Conservation (phyloP, 2,329 filamentous ascomycete species). For the Exophiala lecanii-corni region DNA sequence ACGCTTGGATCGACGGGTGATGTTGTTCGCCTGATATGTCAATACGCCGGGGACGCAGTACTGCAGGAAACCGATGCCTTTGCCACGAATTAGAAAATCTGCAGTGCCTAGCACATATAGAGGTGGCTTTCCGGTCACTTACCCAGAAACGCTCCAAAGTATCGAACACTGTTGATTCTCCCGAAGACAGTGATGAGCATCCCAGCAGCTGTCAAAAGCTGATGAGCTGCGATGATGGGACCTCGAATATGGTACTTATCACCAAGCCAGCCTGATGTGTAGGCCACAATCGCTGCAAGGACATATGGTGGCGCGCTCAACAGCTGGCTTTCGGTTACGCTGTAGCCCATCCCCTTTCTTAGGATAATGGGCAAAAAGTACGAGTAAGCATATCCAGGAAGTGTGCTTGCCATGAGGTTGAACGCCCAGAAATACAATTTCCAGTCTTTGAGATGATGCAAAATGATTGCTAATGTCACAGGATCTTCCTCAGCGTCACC, state of each 20-base stretch:
- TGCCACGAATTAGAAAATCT: conserved; percentile 1
- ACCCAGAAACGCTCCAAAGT: conserved; percentile 21
- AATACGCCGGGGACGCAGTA: conserved; percentile 30
- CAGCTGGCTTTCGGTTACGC: conserved; percentile 31
- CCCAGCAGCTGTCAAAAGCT: conserved; percentile 16
- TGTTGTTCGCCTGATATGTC: conserved; percentile 33
- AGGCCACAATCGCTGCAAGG: conserved; percentile 34
- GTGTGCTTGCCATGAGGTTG: conserved; percentile 5
- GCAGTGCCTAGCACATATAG: no score
- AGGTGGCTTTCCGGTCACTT: no score
- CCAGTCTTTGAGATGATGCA: conserved; percentile 33
- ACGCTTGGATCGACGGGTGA: conserved; percentile 30
- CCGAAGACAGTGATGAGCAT: conserved; percentile 20
- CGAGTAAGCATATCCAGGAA: conserved; percentile 32
- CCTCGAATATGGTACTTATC: conserved; percentile 22
- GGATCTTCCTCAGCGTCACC: conserved; percentile 31
- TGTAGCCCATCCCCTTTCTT: conserved; percentile 34
- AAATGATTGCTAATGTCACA: conserved; percentile 26
- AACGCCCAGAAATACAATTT: conserved; percentile 28
- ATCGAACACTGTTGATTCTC: conserved; percentile 11
- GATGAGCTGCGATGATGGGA: conserved; percentile 18
- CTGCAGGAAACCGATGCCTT: conserved; percentile 30
- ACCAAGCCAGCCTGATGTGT: conserved; percentile 24
- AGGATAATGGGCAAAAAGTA: conserved; percentile 39
- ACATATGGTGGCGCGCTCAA: conserved; percentile 34